Evolutionary conservation across 192 early-diverging fungal genomes (phyloP).

Genomic region (Coemansia sp.): DNA sequence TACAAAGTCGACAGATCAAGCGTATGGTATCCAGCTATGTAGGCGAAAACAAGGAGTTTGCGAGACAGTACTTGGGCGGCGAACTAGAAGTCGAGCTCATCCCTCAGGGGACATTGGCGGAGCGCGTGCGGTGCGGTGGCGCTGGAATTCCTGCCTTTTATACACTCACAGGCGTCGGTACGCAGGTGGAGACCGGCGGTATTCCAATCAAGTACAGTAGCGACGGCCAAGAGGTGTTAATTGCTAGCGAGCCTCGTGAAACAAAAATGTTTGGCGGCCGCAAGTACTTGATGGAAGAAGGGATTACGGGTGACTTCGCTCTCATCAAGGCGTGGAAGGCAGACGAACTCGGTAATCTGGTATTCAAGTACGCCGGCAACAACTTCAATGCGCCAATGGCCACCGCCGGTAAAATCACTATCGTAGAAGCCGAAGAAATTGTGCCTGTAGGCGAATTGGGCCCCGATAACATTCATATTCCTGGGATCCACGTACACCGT

Average conservation of each 20-base stretch:
- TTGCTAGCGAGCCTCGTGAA: slow-evolving; percentile 67
- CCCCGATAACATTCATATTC: slow-evolving; percentile 74
- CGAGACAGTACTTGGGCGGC: slow-evolving; percentile 76
- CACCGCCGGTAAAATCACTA: slow-evolving; percentile 70
- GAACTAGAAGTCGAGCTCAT: slow-evolving; percentile 79
- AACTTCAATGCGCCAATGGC: slow-evolving; percentile 83
- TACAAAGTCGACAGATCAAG: slow-evolving; percentile 73
- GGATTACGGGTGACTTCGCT: slow-evolving; percentile 72
- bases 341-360: slow-evolving; percentile 73
- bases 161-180: slow-evolving; percentile 71
- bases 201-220: slow-evolving; percentile 72
- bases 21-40: slow-evolving; percentile 80
- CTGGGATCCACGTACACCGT: slow-evolving; percentile 73
- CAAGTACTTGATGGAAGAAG: slow-evolving; percentile 78
- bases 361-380: slow-evolving; percentile 69
- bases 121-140: slow-evolving; percentile 76
- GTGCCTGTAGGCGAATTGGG: slow-evolving; percentile 68
- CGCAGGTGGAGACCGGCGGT: slow-evolving; percentile 68
- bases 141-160: slow-evolving; percentile 78
- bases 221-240: slow-evolving; percentile 46
- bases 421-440: slow-evolving; percentile 81
- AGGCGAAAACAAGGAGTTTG: slow-evolving; percentile 82
- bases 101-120: slow-evolving; percentile 77
- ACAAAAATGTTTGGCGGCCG: slow-evolving; percentile 65
- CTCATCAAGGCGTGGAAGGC: slow-evolving; percentile 88